Conservation (phyloP, 495 filamentous ascomycete genomes). For the Neurospora sp. region DNA sequence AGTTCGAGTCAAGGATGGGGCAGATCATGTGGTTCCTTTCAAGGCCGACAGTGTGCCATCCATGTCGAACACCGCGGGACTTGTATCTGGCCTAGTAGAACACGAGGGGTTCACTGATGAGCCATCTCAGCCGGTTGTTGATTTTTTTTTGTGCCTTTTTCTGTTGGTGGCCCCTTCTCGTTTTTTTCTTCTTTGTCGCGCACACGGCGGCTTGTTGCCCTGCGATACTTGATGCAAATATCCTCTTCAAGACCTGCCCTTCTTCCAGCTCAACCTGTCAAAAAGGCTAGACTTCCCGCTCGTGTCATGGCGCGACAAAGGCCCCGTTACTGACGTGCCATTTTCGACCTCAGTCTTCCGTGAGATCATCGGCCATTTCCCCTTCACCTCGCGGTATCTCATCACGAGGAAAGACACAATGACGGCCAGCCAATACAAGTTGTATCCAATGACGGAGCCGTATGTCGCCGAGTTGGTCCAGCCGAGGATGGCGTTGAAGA, state of each 20-base stretch:
- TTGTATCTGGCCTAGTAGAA: not conserved
- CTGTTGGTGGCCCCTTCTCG: not conserved
- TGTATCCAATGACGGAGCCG: slow-evolving; percentile 75
- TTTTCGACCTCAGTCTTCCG: slow-evolving; percentile 9
- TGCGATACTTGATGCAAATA: not conserved
- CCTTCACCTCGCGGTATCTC: slow-evolving; percentile 57
- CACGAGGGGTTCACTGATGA: not conserved
- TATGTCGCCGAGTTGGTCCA: slow-evolving; percentile 89
- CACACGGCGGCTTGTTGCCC: not conserved
- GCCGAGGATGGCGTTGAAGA: slow-evolving; percentile 75
- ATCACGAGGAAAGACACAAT: slow-evolving; percentile 51
- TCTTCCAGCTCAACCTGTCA: not conserved
- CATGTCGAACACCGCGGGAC: not conserved
- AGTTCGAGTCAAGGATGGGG: not conserved
- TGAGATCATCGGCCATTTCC: slow-evolving; percentile 53
- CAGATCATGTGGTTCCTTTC: not conserved
- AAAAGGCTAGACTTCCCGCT: not conserved
- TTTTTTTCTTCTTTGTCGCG: not conserved
- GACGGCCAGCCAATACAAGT: slow-evolving; percentile 71
- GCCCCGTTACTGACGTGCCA: not conserved
- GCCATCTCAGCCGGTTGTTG: not conserved
- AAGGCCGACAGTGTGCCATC: not conserved
- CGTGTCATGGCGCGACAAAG: not conserved
- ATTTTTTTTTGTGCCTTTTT: not conserved
- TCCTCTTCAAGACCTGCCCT: not conserved